Evolutionary conservation across 805 yeast genomes (phyloP), one percentile per base, ranked within the genome.

Genomic region (Ogataea nonfermentans): DNA sequence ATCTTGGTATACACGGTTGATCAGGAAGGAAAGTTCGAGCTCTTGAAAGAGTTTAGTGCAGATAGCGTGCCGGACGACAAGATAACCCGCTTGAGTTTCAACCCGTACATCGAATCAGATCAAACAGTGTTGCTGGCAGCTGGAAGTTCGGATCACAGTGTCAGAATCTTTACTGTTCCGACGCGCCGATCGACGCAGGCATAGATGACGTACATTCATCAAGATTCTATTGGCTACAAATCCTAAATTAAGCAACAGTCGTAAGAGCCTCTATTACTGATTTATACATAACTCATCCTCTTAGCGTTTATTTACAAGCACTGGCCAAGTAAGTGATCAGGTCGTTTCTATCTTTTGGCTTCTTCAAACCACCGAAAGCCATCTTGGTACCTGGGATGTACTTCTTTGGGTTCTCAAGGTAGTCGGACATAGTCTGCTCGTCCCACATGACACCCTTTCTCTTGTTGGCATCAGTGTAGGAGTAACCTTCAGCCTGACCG

Each of bases 301-400:
- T 28, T 13, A 22, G 14, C 17, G 19, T 17, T 62, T 73, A 75
- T 68, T 75, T 74, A 51, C 70, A 52, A 43, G 81, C 81, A 43
- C 61, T 57, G 29, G 59, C 62, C 66, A 91, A 77, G 84, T 88
- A 91, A 60, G 98, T 79, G 63, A 91, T 73, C 69, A 93, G 75
- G 70, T 93, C 98, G 75, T 87, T 86, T 83, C 98, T 88, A 79
- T 93, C 99, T 84, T 89, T 91, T 53, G 89, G 83, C 81, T 93
- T 93, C 90, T 93, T 93, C 73, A 93, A 81, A 76, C 99, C 99
- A 75, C 96, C 99, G 62, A 91, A 93, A 53, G 99, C 98, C 99
- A 93, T 93, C 85, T 93, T 93, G 77, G 98, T 93, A 71, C 99
- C 99, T 67, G 99, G 99, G 59, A 93, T 89, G 79, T 89, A 93